Conservation (phyloP, 2,329 filamentous ascomycete genomes). For the Penicillium concentricum region DNA sequence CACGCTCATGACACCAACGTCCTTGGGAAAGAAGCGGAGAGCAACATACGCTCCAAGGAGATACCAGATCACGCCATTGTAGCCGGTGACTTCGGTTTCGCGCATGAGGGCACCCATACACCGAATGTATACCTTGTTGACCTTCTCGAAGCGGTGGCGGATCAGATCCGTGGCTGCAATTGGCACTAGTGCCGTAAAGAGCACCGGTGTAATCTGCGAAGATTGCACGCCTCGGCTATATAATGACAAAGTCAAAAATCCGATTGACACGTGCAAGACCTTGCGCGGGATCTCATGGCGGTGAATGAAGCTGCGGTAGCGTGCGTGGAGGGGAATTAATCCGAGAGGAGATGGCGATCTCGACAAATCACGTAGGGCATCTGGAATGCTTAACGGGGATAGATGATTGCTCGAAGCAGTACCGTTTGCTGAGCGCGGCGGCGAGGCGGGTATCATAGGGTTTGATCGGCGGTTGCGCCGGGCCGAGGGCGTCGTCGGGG, state of each 20-base stretch:
- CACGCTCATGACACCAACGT: conserved; percentile 84
- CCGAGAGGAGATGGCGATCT: conserved; percentile 90
- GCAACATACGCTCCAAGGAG: conserved; percentile 86
- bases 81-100: conserved; percentile 89
- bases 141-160: conserved; percentile 73
- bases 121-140: conserved; percentile 86
- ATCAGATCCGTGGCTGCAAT: conserved; percentile 79
- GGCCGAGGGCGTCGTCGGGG: conserved; percentile 16
- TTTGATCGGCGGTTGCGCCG: conserved; percentile 36
- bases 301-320: conserved; percentile 90
- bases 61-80: conserved; percentile 97
- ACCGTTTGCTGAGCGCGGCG: conserved; percentile 37
- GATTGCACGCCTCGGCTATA: conserved; percentile 79
- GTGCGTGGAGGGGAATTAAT: conserved; percentile 89
- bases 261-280: conserved; percentile 89
- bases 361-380: conserved; percentile 84
- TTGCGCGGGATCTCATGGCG: conserved; percentile 97
- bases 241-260: conserved; percentile 85
- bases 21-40: conserved; percentile 85
- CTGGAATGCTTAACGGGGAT: conserved; percentile 50
- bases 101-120: conserved; percentile 89
- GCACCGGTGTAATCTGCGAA: conserved; percentile 73
- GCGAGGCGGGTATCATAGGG: conserved; percentile 43
- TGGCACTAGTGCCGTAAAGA: conserved; percentile 77
- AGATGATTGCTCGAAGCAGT: conserved; percentile 40